Conservation (phyloP, 2,329 filamentous ascomycete genomes). For the Diaporthe destruens region DNA sequence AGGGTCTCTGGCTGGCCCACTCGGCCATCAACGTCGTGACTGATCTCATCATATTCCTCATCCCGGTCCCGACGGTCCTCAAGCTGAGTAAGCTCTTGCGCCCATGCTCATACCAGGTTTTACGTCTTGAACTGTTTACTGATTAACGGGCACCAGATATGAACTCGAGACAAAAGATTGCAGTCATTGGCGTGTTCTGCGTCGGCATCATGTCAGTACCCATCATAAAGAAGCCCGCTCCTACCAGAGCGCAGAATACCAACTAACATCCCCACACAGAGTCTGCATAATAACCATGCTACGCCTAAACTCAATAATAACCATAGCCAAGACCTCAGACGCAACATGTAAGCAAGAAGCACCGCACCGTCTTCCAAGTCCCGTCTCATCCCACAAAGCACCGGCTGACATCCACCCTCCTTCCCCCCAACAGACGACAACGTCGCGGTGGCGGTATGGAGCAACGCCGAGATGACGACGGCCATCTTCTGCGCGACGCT, state of each 20-base stretch:
- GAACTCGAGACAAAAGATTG: slow-evolving; percentile 16
- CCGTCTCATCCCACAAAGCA: too few species aligned
- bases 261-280: background rate
- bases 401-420: background rate
- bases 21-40: slow-evolving; percentile 10
- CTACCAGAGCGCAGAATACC: background rate
- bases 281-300: slow-evolving; percentile 1
- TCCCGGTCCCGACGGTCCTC: background rate
- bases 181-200: slow-evolving; percentile 18
- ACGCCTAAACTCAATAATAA: background rate
- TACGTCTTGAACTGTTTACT: too few species aligned
- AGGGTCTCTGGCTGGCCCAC: background rate
- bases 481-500: slow-evolving; percentile 14
- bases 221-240: background rate
- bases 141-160: background rate
- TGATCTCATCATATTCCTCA: slow-evolving; percentile 14
- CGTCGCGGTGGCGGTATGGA: slow-evolving; percentile 2
- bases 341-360: slow-evolving; percentile 9
- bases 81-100: background rate
- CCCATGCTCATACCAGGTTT: too few species aligned
- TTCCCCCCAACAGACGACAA: background rate
- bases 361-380: too few species aligned
- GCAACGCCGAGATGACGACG: slow-evolving; percentile 15
- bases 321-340: background rate
- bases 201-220: slow-evolving; percentile 4